Base-by-base conservation (phyloP, 2,329 filamentous ascomycete genomes). In the Ceratocystis smalleyi region DNA sequence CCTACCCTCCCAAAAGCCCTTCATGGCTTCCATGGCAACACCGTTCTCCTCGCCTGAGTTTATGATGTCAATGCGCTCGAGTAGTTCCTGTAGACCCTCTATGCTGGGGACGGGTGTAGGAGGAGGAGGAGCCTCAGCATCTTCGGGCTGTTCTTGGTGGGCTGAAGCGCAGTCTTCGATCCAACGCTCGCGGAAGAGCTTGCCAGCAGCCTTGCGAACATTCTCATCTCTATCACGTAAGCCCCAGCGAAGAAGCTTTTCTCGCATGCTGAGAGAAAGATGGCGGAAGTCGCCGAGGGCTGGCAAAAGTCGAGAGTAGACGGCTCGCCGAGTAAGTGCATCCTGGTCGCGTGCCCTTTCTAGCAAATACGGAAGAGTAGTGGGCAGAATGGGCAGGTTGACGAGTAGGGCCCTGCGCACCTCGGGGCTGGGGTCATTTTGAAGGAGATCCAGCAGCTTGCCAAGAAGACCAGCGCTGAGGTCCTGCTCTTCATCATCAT, bases 171-270 rank as follows among this genome's bases (percentile, higher is more conserved):
- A 96, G 71, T 97, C 90, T 71, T 97, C 92, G 67, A 99, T 92
- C 94, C 94, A 99, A n/a, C 90, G 84, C 71, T 96, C 91, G 67
- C 88, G 85, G 76, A 99, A 99, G 5, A 97, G 79, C 57, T 89
- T 86, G 6, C 88, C 90, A 2, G 94, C 89, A 7, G 92, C 92
- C 73, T 96, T 95, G 62, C 91, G 85, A 12, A 99, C 94, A 69
- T 88, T 90, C 69, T 97, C 92, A 69, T 99, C 94, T 73, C 94
- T 84, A 73, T 99, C 94, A 47, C 91, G 85, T 49, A 99, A 78
- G 61, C 94, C 94, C 94, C 94, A 99, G 47, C 94, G 84, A 32
- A 99, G 81, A 40, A 99, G 80, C 74, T 97, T 97, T 74, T 99
- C 94, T 71, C 94, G 82, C 85, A 97, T 95, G 1, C 88, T 90